Evolutionary conservation across 495 filamentous ascomycete species (phyloP), one percentile per base, ranked within the genome.

Genomic region (Hypoxylon trugodes): DNA sequence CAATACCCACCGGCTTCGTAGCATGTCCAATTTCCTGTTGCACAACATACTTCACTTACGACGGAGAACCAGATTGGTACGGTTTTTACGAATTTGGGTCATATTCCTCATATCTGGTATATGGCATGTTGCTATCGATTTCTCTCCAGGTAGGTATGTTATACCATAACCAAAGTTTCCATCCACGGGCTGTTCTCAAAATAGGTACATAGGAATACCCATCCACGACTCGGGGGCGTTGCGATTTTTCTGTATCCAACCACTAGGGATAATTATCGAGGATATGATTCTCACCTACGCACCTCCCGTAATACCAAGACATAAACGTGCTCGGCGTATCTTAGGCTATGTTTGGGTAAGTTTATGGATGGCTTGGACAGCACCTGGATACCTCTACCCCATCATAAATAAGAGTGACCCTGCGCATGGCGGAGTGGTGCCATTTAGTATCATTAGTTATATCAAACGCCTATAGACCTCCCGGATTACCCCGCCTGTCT

Each of bases 321-420:
- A 22, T 4, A 15, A 7, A 26, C 15, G 1, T 6, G 1, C 47
- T 22, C 53, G 26, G 26, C 40, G 28, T 16, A 47, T 25, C 41
- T 45, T 57, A 33, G 53, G 53, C 13, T 57, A 37, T 32, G 22
- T 57, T 13, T 57, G 53, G 53, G 53, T 57, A 4, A 40, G n/a
- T 15, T 47, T 57, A 30, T 57, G 53, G 53, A 57, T 57, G 40
- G 53, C 53, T 10, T 57, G 53, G 53, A 57, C 40, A 12, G 53
- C 43, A 25, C 53, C 53, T 35, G 53, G 24, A 47, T 57, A 57
- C 28, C 19, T 57, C 13, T 57, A 57, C 37, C 53, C 53, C 38
- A 47, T 57, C 37, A 35, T 57, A 21, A 57, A 57, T 41, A 47
- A 36, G 37, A 47, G 40, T 15, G 28, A 37, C 15, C 28, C 38